Base-by-base conservation (phyloP, 495 filamentous ascomycete genomes). In the Daldinia bambusicola region DNA sequence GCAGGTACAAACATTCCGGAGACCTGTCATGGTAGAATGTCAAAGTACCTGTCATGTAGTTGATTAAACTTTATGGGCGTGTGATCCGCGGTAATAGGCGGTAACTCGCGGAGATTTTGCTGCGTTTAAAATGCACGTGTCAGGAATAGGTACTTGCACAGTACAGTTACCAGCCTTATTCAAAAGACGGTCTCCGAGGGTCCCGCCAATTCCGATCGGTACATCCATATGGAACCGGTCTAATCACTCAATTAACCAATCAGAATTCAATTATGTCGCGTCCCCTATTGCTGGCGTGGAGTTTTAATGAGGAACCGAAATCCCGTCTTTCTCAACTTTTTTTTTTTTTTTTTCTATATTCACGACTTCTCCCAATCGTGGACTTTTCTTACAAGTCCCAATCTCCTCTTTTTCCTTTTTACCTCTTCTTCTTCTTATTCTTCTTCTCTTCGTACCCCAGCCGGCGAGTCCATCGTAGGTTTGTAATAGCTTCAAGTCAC, bases 201-300 rank as follows among this genome's bases (percentile, higher is more conserved):
- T 59, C 58, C 71, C 71, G 71, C 55, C 63, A 70, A 66, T 59
- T 67, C 66, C 71, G 71, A 70, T 74, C 67, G 53, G 53, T 57
- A 61, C n/a, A 74, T 74, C 71, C 71, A 48, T 67, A 62, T 6
- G n/a, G 18, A 38, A 61, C 65, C 50, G 34, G 45, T 18, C 48
- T 34, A 56, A 30, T 55, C n/a, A 34, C 36, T 18, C 52, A 59
- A 63, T 59, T 10, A 48, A 9, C 66, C 65, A 69, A 73, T 69
- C n/a, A 55, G 56, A 61, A 14, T 16, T 4, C 1, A 34, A 16
- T 12, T 18, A 34, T 20, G 59, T 68, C 68, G 50, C 50, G 63
- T 72, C 74, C 67, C 74, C 74, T 69, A 68, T 74, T 76, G 70
- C 65, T 74, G 72, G 69, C 72, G 72, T 74, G 64, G 69, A 74